These are phyloP conservation scores for Mallotus nudiflorus DNA, from an alignment of 345 rosid genomes.

Conservation along the genomic window DNA sequence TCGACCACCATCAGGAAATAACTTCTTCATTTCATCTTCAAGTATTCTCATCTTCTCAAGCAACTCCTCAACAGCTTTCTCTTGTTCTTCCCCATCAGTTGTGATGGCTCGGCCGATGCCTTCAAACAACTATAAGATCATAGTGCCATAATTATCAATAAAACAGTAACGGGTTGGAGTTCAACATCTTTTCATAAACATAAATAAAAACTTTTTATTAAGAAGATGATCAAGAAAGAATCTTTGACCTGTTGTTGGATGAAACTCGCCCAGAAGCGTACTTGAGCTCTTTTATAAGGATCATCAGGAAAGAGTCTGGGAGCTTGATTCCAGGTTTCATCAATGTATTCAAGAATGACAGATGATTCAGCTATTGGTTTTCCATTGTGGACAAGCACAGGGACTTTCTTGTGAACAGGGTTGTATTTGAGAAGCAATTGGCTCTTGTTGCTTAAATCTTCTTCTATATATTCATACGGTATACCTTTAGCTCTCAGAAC, in stretches of 20 bases:
- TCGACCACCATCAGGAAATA: slow-evolving; percentile 15
- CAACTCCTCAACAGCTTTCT: slow-evolving; percentile 19
- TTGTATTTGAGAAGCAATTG: slow-evolving; percentile 19
- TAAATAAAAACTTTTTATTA: too few relatives aligned
- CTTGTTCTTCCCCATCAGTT: slow-evolving; percentile 36
- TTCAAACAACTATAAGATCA: background rate
- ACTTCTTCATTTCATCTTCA: slow-evolving; percentile 21
- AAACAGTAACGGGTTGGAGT: background rate
- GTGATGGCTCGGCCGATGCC: slow-evolving; percentile 17
- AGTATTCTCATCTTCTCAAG: slow-evolving; percentile 18
- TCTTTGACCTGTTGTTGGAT: slow-evolving; percentile 26
- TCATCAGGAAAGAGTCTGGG: slow-evolving; percentile 31
- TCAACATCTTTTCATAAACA: too few relatives aligned
- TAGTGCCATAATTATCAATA: background rate
- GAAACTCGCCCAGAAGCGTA: slow-evolving; percentile 27
- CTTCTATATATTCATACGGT: slow-evolving; percentile 22
- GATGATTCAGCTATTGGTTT: slow-evolving; percentile 27
- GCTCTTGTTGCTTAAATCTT: slow-evolving; percentile 29
- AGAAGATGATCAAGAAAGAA: too few relatives aligned
- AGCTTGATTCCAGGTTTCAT: slow-evolving; percentile 19
- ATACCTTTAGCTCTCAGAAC: slow-evolving; percentile 30
- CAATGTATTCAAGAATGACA: slow-evolving; percentile 26
- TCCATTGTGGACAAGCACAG: background rate
- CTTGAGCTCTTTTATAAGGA: slow-evolving; percentile 23
- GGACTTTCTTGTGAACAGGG: slow-evolving; percentile 26